A percentile compares a stretch with the other conserved stretches of the same genome.
phyloP scores from a whole-genome alignment of 2,329 filamentous ascomycete species.

The Mariannaea sp. region DNA sequence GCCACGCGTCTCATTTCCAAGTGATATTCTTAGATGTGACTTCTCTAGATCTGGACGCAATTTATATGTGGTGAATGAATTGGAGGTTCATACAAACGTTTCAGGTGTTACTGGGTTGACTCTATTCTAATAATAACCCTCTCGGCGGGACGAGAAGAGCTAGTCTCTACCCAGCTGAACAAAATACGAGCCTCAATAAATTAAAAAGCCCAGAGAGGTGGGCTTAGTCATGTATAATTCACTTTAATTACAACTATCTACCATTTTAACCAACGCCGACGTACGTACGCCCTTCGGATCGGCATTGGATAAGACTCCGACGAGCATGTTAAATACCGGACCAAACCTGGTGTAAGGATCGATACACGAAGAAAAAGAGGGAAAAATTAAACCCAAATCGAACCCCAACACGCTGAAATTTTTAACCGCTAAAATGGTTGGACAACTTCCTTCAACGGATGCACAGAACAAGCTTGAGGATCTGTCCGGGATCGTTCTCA shows the following conservation, averaged over 20 bases:
- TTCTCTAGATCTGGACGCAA: too few relatives aligned
- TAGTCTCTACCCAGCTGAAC: neutral
- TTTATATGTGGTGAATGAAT: neutral
- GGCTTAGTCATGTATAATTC: slow-evolving; percentile 14
- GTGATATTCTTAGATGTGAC: too few relatives aligned
- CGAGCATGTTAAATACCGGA: neutral
- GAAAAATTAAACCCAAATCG: neutral
- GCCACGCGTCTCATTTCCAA: neutral
- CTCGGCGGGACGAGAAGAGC: slow-evolving; percentile 2
- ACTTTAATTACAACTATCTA: neutral
- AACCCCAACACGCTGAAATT: neutral
- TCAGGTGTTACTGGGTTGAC: neutral
- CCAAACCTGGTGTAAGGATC: neutral
- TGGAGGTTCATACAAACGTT: neutral
- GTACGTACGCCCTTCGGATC: neutral
- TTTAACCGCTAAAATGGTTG: slow-evolving; percentile 2
- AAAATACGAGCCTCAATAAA: neutral
- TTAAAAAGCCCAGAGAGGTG: neutral
- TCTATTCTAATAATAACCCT: neutral
- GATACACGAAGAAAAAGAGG: neutral
- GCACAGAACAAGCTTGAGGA: slow-evolving; percentile 59
- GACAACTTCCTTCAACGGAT: slow-evolving; percentile 38
- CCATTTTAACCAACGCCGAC: neutral
- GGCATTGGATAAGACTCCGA: neutral
- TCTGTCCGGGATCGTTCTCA: slow-evolving; percentile 55